These are phyloP conservation scores for Calocybe indica DNA, from an alignment of 768 basidiomycete species.

Conservation along the genomic window DNA sequence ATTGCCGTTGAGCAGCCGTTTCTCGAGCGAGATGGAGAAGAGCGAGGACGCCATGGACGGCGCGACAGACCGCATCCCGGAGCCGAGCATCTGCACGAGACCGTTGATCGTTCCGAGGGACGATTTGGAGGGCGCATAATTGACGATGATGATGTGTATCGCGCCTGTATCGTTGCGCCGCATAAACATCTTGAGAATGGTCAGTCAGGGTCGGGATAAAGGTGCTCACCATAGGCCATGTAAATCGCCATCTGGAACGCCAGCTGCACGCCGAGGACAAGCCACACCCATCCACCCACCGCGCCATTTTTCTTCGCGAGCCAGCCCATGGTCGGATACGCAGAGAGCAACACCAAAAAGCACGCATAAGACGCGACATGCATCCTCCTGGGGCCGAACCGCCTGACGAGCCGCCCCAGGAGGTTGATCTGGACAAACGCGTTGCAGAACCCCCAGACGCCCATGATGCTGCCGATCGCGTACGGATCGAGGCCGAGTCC, in stretches of 20 bases:
- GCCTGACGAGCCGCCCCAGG: slow-evolving; percentile 44
- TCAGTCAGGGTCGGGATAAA: slow-evolving; percentile 1
- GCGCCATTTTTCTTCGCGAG: slow-evolving; percentile 26
- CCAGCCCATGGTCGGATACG: slow-evolving; percentile 29
- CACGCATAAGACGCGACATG: slow-evolving; percentile 31
- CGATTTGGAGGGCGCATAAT: slow-evolving; percentile 30
- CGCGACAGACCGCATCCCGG: slow-evolving; percentile 42
- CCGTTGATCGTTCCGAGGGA: slow-evolving; percentile 51
- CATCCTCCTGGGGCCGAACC: slow-evolving; percentile 47
- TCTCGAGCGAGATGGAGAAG: slow-evolving; percentile 46
- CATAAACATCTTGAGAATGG: background rate
- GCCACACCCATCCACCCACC: slow-evolving; percentile 23
- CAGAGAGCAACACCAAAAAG: slow-evolving; percentile 17
- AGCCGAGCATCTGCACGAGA: slow-evolving; percentile 46
- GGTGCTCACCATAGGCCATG: slow-evolving; percentile 30
- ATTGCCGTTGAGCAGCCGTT: slow-evolving; percentile 38
- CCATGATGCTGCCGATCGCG: slow-evolving; percentile 54
- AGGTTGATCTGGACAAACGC: slow-evolving; percentile 47
- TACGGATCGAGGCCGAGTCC: slow-evolving; percentile 63
- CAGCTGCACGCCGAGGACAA: slow-evolving; percentile 28
- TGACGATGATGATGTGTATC: slow-evolving; percentile 39
- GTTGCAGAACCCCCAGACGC: slow-evolving; percentile 45
- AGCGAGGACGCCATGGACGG: slow-evolving; percentile 51
- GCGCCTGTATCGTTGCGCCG: slow-evolving; percentile 28
- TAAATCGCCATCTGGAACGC: slow-evolving; percentile 17